Conservation (phyloP, 192 early-diverging fungal genomes). For the Podila epicladia region DNA sequence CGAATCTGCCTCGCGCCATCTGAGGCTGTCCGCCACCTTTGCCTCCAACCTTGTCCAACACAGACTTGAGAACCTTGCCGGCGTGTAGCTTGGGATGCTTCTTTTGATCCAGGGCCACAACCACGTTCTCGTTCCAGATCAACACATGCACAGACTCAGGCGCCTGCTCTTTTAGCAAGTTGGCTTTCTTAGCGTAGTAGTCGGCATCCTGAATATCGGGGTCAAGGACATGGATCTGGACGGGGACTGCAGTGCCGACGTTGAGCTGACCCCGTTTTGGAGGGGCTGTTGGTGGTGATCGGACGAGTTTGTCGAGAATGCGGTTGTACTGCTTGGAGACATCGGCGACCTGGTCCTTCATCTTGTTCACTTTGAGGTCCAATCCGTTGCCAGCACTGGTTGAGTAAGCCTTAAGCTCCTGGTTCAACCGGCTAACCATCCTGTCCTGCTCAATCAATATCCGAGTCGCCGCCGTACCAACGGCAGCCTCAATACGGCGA, state of each 20-base stretch:
- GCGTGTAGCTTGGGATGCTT: conserved; percentile 18
- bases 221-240: conserved; percentile 50
- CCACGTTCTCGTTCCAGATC: conserved; percentile 50
- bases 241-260: conserved; percentile 1
- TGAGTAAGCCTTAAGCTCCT: conserved; percentile 39
- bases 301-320: conserved; percentile 54
- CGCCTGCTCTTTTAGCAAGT: conserved; percentile 50
- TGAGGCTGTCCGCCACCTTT: conserved; percentile 62
- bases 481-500: conserved; percentile 69
- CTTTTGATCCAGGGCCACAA: conserved; percentile 54
- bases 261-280: conserved; percentile 13
- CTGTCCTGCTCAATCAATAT: conserved; percentile 57
- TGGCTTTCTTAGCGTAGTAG: conserved; percentile 57
- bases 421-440: conserved; percentile 52
- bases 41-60: conserved; percentile 52
- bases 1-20: conserved; percentile 51
- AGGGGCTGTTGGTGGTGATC: conserved; percentile 20
- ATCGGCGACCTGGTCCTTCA: conserved; percentile 52
- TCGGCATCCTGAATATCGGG: conserved; percentile 48
- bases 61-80: conserved; percentile 52
- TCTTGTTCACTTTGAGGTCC: conserved; percentile 54
- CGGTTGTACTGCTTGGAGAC: conserved; percentile 48
- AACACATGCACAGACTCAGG: conserved; percentile 51
- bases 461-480: conserved; percentile 52
- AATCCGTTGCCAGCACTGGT: conserved; percentile 48